phyloP scores from a whole-genome alignment of 495 filamentous ascomycete genomes.

The Lasiosphaeria miniovina region DNA sequence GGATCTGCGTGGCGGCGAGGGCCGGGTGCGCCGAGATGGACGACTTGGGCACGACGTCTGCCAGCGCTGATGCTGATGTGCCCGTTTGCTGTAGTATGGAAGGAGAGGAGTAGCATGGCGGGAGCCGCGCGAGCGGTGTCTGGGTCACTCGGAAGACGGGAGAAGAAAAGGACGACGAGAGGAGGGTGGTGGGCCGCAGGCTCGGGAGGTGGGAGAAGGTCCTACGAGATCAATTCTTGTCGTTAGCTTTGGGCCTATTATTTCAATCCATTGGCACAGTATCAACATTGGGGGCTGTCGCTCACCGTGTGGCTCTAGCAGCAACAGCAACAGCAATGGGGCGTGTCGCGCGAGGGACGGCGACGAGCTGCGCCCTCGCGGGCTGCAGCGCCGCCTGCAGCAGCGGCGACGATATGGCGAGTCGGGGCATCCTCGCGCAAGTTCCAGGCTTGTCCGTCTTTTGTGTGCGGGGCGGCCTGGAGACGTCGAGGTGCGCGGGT shows the following conservation, averaged over 20 bases:
- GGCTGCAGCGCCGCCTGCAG: constrained; percentile 24
- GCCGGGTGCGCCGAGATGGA: constrained; percentile 39
- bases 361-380: constrained; percentile 1
- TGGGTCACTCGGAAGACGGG: constrained; percentile 28
- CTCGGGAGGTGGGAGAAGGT: constrained; percentile 40
- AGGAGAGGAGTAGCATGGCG: background rate
- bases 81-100: background rate
- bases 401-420: constrained; percentile 13
- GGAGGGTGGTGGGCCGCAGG: constrained; percentile 36
- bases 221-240: constrained; percentile 15
- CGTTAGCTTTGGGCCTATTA: background rate
- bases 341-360: background rate
- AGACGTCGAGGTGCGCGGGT: background rate
- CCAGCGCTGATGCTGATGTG: constrained; percentile 6
- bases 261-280: background rate
- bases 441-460: background rate
- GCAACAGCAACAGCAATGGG: constrained; percentile 2
- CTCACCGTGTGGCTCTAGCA: background rate
- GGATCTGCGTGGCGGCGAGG: constrained; percentile 37
- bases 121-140: constrained; percentile 7
- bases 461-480: background rate
- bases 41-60: constrained; percentile 39
- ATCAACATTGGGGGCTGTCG: background rate
- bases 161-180: constrained; percentile 1
- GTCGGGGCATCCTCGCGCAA: background rate